phyloP scores from a whole-genome alignment of 2,329 filamentous ascomycete species.

The Cytospora schulzeri region DNA sequence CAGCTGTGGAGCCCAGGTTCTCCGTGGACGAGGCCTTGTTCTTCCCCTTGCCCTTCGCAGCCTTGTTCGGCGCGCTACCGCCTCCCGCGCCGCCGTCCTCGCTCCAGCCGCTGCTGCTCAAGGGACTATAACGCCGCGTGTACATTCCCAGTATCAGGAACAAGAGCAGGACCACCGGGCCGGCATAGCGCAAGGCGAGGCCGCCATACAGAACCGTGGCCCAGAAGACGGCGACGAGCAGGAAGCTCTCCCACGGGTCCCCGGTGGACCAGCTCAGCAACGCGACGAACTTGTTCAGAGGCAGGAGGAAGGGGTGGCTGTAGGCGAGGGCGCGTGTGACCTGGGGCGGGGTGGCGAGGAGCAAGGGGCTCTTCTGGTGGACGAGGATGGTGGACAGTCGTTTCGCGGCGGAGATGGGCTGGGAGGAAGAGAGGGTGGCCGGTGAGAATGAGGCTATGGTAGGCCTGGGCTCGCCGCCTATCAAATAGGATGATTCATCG shows the following conservation, averaged over 20 bases:
- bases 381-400: constrained; percentile 91
- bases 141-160: constrained; percentile 91
- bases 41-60: constrained; percentile 20
- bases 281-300: constrained; percentile 82
- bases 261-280: constrained; percentile 91
- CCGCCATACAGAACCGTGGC: constrained; percentile 83
- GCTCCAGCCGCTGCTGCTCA: constrained; percentile 80
- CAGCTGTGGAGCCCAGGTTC: constrained; percentile 36
- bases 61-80: constrained; percentile 33
- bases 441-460: constrained; percentile 92
- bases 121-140: constrained; percentile 80
- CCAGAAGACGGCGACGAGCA: constrained; percentile 86
- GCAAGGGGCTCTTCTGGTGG: constrained; percentile 91
- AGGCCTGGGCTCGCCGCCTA: constrained; percentile 57
- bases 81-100: constrained; percentile 46
- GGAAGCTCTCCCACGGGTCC: constrained; percentile 96
- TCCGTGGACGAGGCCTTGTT: constrained; percentile 26
- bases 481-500: constrained; percentile 60
- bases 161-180: constrained; percentile 79
- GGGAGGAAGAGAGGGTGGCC: constrained; percentile 69
- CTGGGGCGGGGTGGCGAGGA: constrained; percentile 91
- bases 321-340: constrained; percentile 93
- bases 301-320: constrained; percentile 90
- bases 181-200: constrained; percentile 75
- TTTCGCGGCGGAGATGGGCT: constrained; percentile 63